A percentile compares a stretch with the other conserved stretches of the same genome.
Conservation (phyloP, 306 rosid genomes). For the Comarum palustre region DNA sequence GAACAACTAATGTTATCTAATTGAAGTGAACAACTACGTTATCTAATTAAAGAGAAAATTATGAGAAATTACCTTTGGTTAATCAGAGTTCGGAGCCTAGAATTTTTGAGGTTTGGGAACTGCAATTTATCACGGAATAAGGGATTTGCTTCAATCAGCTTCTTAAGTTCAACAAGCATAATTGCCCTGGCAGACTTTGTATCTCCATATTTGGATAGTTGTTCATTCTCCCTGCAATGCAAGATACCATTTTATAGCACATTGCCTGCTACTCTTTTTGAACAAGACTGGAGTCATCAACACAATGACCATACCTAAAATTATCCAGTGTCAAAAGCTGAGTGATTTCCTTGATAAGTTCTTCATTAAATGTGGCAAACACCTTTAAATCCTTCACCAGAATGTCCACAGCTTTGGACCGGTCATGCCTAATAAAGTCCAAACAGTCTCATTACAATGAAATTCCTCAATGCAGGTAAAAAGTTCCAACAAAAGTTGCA, state of each 20-base stretch:
- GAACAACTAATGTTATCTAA: not conserved
- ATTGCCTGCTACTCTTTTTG: constrained; percentile 7
- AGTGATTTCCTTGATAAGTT: constrained; percentile 89
- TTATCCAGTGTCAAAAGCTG: constrained; percentile 91
- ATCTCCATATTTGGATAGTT: constrained; percentile 94
- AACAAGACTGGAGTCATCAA: not conserved
- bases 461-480: constrained; percentile 13
- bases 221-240: constrained; percentile 78
- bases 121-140: constrained; percentile 94
- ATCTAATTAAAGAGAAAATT: not conserved
- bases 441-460: constrained; percentile 13
- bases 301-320: constrained; percentile 53
- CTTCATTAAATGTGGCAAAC: constrained; percentile 87
- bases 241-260: constrained; percentile 20
- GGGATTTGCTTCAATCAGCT: constrained; percentile 95
- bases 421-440: constrained; percentile 66
- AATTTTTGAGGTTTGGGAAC: constrained; percentile 89
- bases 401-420: constrained; percentile 89
- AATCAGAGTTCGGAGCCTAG: constrained; percentile 89
- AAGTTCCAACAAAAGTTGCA: not conserved
- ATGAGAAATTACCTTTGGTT: constrained; percentile 70
- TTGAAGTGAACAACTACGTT: constrained; percentile 5
- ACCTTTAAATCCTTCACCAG: constrained; percentile 87
- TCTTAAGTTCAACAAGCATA: constrained; percentile 96
- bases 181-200: constrained; percentile 94